Base-by-base conservation (phyloP, 176 grass and related monocot species). In the Tuctoria greenei region DNA sequence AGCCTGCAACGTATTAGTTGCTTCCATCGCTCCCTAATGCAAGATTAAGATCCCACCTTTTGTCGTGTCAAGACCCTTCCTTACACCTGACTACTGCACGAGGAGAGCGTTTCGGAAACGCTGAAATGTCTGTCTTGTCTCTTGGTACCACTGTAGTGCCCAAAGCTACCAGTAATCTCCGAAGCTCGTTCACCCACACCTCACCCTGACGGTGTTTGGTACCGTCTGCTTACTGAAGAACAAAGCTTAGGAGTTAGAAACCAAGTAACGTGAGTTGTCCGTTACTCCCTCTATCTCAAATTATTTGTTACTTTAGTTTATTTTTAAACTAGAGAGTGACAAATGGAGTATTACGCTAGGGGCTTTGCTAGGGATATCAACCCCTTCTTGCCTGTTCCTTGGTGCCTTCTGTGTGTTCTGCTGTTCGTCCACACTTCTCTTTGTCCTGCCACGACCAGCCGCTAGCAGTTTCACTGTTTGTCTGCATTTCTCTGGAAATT, bases 111-210 rank as follows among this genome's bases (percentile, higher is more conserved):
- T 57, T 28, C 42, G n/a, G 11, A 27, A 73, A 13, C 15, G 16
- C 79, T 64, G 43, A 24, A 83, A 63, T 47, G 21, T 77, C 81
- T 47, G 21, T 77, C 81, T 41, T 63, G 20, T 69, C 63, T 63
- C 13, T 5, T 55, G 52, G 76, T 43, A 43, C 8, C 27, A 75
- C 70, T 43, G 37, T 55, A 72, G 3, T 34, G 65, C 69, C 82
- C 73, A 56, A 71, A 69, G 18, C 24, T 62, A 56, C 58, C 3
- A 10, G 8, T 44, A 46, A 6, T 24, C 0, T 21, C 47, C 14
- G 73, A 81, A 63, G 25, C 37, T 16, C 34, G 66, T 35, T 63
- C 55, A 12, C 3, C 14, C 20, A 31, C 41, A 69, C 16, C 50
- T 76, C 54, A 61, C 56, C 20, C 5, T 31, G 36, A 2, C 17